Percentiles rank a stretch among this genome's conserved stretches.
phyloP scores from a whole-genome alignment of 352 stramenopile genomes.

The Globisporangium canariense region DNA sequence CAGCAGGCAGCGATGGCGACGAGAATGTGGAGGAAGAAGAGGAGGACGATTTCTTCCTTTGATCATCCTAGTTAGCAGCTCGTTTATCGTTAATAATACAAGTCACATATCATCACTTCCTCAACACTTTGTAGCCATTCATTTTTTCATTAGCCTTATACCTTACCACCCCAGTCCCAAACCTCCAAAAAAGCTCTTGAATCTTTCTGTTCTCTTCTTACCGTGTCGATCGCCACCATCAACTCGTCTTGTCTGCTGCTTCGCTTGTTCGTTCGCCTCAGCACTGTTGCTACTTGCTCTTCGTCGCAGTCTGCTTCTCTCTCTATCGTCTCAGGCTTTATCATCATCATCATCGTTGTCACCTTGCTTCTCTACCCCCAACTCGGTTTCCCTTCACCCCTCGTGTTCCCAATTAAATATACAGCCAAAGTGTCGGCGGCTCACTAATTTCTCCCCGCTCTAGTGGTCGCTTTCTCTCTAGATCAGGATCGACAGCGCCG shows the following conservation, averaged over 20 bases:
- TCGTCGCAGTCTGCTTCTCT: not conserved
- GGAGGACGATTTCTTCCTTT: constrained; percentile 77
- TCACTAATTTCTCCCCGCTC: not conserved
- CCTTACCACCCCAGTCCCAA: too few species aligned
- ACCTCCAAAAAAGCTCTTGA: not conserved
- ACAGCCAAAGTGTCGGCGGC: not conserved
- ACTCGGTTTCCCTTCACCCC: too few species aligned
- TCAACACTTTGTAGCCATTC: not conserved
- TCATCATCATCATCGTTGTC: too few species aligned
- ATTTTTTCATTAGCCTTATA: not conserved
- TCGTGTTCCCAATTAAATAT: not conserved
- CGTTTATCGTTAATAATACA: not conserved
- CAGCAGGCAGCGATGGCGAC: constrained; percentile 12
- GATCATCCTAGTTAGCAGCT: not conserved
- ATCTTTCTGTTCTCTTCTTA: not conserved
- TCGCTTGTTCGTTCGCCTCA: not conserved
- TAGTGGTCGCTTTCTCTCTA: constrained; percentile 19
- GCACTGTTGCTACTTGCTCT: not conserved
- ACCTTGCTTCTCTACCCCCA: too few species aligned
- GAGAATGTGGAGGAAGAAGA: constrained; percentile 25
- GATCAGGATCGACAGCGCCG: constrained; percentile 64
- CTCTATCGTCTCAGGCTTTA: not conserved
- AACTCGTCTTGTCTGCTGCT: not conserved
- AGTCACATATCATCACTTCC: too few species aligned
- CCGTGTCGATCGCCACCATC: not conserved